phyloP scores from a whole-genome alignment of 73 alveolate genomes.

The Paramecium caudatum region DNA sequence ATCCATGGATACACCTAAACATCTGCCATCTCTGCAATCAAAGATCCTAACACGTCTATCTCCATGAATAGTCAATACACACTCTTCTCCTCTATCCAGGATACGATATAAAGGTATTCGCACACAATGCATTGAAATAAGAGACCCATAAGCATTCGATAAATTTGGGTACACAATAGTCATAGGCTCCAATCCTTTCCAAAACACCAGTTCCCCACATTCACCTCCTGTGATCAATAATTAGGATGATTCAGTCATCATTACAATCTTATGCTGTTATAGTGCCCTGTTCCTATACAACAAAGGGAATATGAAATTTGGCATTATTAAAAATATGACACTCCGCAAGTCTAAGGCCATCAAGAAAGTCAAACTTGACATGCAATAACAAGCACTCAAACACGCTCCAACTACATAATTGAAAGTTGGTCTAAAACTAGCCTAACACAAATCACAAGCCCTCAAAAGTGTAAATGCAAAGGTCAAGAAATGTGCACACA shows the following conservation, averaged over 20 bases:
- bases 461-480: slow-evolving; percentile 4
- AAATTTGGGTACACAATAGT: slow-evolving; percentile 23
- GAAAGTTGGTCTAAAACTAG: background rate
- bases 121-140: background rate
- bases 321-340: slow-evolving; percentile 56
- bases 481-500: background rate
- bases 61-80: slow-evolving; percentile 59
- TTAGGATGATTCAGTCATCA: background rate
- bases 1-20: slow-evolving; percentile 55
- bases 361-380: slow-evolving; percentile 20
- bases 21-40: slow-evolving; percentile 76
- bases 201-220: slow-evolving; percentile 45
- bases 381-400: slow-evolving; percentile 3
- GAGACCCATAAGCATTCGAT: slow-evolving; percentile 32
- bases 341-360: background rate
- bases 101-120: background rate
- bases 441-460: slow-evolving; percentile 10
- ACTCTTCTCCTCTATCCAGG: slow-evolving; percentile 52
- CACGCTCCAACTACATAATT: background rate
- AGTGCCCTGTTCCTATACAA: slow-evolving; percentile 33
- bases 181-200: background rate
- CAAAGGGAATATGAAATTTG: slow-evolving; percentile 57
- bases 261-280: background rate
- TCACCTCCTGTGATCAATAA: slow-evolving; percentile 24
- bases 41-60: slow-evolving; percentile 72